phyloP scores from a whole-genome alignment of 768 basidiomycete species.

The Fibroporia radiculosa region DNA sequence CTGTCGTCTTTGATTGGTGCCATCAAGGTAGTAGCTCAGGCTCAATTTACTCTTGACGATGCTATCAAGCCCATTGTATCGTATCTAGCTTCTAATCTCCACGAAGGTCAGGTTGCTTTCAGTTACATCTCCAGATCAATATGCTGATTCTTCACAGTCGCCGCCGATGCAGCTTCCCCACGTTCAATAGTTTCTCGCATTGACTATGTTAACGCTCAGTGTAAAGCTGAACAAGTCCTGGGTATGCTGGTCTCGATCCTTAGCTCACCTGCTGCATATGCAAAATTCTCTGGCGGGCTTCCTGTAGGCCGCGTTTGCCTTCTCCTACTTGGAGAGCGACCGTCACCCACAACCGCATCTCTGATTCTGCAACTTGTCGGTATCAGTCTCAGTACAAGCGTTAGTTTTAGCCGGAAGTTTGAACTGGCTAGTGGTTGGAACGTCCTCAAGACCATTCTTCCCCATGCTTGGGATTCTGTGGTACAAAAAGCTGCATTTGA shows the following conservation, averaged over 20 bases:
- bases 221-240: slow-evolving; percentile 65
- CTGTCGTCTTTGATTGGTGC: slow-evolving; percentile 45
- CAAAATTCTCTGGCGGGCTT: slow-evolving; percentile 64
- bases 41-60: slow-evolving; percentile 65
- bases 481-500: slow-evolving; percentile 67
- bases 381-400: slow-evolving; percentile 44
- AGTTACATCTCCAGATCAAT: background rate
- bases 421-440: slow-evolving; percentile 84
- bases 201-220: slow-evolving; percentile 38
- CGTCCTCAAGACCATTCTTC: slow-evolving; percentile 60
- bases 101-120: slow-evolving; percentile 33
- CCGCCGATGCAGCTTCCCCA: slow-evolving; percentile 33
- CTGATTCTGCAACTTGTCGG: slow-evolving; percentile 55
- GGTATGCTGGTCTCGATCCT: slow-evolving; percentile 57
- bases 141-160: background rate
- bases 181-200: slow-evolving; percentile 49
- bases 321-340: slow-evolving; percentile 73
- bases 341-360: slow-evolving; percentile 48
- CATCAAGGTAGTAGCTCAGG: slow-evolving; percentile 50
- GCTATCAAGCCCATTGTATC: slow-evolving; percentile 81
- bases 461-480: slow-evolving; percentile 54
- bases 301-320: slow-evolving; percentile 75
- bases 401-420: slow-evolving; percentile 72
- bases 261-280: slow-evolving; percentile 38
- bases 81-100: slow-evolving; percentile 76